Conservation (phyloP, 306 rosid genomes). For the Lotus japonicus region DNA sequence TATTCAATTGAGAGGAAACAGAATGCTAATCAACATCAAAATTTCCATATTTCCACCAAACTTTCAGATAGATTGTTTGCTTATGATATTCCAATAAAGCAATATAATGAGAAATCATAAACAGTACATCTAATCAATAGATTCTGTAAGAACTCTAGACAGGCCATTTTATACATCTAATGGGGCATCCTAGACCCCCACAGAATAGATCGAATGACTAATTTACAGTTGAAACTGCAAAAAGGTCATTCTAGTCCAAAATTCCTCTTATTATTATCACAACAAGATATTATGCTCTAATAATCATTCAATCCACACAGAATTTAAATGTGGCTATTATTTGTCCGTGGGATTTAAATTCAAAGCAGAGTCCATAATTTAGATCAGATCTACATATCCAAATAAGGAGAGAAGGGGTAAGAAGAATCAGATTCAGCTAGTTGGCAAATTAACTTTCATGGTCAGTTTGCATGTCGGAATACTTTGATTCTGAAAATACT, state of each 20-base stretch:
- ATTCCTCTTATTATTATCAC: not conserved
- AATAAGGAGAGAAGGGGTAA: not conserved
- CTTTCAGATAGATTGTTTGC: slow-evolving; percentile 6
- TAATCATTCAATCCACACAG: not conserved
- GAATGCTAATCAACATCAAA: not conserved
- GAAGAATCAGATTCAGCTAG: not conserved
- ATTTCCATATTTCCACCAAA: slow-evolving; percentile 2
- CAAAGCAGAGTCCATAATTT: slow-evolving; percentile 1
- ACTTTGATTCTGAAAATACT: not conserved
- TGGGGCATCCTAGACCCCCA: too few species aligned
- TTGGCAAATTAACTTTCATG: slow-evolving; percentile 6
- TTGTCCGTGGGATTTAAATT: not conserved
- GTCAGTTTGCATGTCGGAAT: not conserved
- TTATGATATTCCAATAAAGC: not conserved
- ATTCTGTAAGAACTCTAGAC: not conserved
- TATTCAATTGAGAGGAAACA: not conserved
- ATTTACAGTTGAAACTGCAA: slow-evolving; percentile 12
- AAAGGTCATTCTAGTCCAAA: not conserved
- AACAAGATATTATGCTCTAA: not conserved
- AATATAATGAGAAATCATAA: not conserved
- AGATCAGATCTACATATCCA: slow-evolving; percentile 3
- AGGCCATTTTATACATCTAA: not conserved
- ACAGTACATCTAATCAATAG: not conserved
- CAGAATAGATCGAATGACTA: too few species aligned
- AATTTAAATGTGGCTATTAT: not conserved